Percentiles rank a stretch among this genome's conserved stretches.
Evolutionary conservation across 2,329 filamentous ascomycete genomes (phyloP).

Genomic region (Nemania sp.): DNA sequence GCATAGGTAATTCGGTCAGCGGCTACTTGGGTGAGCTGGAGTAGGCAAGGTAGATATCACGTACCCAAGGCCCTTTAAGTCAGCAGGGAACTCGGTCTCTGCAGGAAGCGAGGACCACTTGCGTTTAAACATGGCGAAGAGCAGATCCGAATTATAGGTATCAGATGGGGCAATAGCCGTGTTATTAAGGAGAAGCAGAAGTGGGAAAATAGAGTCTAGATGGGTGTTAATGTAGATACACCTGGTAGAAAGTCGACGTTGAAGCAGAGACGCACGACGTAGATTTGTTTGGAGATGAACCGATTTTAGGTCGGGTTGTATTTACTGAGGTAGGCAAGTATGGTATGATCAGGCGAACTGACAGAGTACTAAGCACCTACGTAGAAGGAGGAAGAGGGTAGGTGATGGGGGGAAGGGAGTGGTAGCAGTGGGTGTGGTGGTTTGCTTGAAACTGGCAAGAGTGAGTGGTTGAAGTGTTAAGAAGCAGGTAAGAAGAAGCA

Average conservation of each 20-base stretch:
- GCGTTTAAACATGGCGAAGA: slow-evolving; percentile 78
- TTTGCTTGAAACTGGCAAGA: neutral
- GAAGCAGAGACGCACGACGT: too few species aligned
- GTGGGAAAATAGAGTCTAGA: too few species aligned
- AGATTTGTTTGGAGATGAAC: too few species aligned
- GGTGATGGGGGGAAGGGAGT: neutral
- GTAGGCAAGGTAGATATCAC: slow-evolving; percentile 41
- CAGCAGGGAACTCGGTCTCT: slow-evolving; percentile 73
- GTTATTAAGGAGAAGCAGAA: neutral
- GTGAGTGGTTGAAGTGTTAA: neutral
- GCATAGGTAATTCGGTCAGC: neutral
- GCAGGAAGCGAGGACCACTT: slow-evolving; percentile 74
- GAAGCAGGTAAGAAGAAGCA: neutral
- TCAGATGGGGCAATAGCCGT: too few species aligned
- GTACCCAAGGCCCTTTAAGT: slow-evolving; percentile 80
- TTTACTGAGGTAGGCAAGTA: too few species aligned
- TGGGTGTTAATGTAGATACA: too few species aligned
- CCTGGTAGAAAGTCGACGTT: too few species aligned
- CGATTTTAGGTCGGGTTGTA: too few species aligned
- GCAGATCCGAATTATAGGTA: neutral
- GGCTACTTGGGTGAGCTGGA: neutral
- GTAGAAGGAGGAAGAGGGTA: too few species aligned
- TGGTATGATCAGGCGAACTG: too few species aligned
- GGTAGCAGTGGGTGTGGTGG: neutral
- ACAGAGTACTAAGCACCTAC: too few species aligned